Evolutionary conservation across 306 rosid species (phyloP).

Genomic region (Acacia acuminata): DNA sequence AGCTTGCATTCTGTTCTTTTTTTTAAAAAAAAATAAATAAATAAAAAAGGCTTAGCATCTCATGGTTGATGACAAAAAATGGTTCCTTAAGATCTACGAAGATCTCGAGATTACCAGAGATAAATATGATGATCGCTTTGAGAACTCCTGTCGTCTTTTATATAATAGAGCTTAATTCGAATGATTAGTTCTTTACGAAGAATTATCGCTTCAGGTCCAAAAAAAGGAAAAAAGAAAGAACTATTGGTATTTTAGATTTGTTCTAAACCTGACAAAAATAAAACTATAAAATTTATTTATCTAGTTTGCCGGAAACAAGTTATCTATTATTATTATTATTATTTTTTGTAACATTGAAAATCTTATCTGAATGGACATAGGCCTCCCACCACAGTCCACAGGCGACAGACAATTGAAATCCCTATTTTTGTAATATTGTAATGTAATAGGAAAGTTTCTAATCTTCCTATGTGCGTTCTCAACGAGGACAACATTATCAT

Average conservation of each 20-base stretch:
- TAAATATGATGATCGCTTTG: no score
- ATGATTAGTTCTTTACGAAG: neutral
- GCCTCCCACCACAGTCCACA: no score
- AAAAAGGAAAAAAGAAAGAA: neutral
- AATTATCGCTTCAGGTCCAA: no score
- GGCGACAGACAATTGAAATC: no score
- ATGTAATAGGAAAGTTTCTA: neutral
- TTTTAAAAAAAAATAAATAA: no score
- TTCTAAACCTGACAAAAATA: neutral
- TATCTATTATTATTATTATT: neutral
- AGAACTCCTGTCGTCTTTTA: neutral
- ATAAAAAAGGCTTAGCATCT: neutral
- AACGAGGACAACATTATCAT: neutral
- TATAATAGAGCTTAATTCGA: neutral
- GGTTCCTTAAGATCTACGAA: neutral
- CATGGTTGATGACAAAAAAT: neutral
- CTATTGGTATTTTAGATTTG: neutral
- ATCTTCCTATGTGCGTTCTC: neutral
- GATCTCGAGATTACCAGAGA: neutral
- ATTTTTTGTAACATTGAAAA: neutral
- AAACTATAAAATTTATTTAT: neutral
- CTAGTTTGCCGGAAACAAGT: neutral
- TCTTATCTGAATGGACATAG: neutral
- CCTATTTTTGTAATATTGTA: no score
- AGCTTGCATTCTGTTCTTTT: neutral